A percentile compares a stretch with the other conserved stretches of the same genome.
phyloP scores from a whole-genome alignment of 1,284 basidiomycete genomes.

The Ganoderma lingzhi region DNA sequence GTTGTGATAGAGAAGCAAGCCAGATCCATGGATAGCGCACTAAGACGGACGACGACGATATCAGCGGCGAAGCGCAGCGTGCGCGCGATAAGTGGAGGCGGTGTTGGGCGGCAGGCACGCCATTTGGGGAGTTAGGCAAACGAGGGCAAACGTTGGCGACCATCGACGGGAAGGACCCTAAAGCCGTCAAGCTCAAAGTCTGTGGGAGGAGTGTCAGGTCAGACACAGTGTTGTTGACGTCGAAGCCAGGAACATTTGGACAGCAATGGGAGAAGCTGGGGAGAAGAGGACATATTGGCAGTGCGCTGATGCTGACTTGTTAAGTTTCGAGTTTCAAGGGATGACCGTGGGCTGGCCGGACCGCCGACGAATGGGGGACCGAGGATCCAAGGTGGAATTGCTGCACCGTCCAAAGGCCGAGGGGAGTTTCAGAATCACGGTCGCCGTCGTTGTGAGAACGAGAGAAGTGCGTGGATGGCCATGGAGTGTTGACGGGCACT shows the following conservation, averaged over 20 bases:
- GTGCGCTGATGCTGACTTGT: slow-evolving; percentile 32
- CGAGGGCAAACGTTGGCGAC: slow-evolving; percentile 2
- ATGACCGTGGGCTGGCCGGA: slow-evolving; percentile 20
- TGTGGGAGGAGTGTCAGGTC: background rate
- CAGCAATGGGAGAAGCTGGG: slow-evolving; percentile 9
- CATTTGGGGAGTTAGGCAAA: slow-evolving; percentile 13
- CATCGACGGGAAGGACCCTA: slow-evolving; percentile 8
- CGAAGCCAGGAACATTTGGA: slow-evolving; percentile 21
- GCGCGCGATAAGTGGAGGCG: slow-evolving; percentile 7
- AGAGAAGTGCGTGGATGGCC: slow-evolving; percentile 7
- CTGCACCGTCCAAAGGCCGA: slow-evolving; percentile 17
- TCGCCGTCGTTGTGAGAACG: slow-evolving; percentile 30
- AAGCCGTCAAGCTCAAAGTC: slow-evolving; percentile 19
- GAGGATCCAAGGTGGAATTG: background rate
- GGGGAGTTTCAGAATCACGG: slow-evolving; percentile 33
- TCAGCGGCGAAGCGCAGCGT: background rate
- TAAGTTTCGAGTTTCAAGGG: slow-evolving; percentile 32
- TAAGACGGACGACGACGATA: background rate
- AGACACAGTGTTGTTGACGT: slow-evolving; percentile 23
- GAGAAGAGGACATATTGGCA: slow-evolving; percentile 26
- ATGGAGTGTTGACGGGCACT: slow-evolving; percentile 10
- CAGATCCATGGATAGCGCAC: background rate
- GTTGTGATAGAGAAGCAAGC: background rate
- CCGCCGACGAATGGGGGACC: background rate
- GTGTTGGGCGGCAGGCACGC: slow-evolving; percentile 12